Conservation (phyloP, 805 yeast species). For the Saccharomyces mikatae region DNA sequence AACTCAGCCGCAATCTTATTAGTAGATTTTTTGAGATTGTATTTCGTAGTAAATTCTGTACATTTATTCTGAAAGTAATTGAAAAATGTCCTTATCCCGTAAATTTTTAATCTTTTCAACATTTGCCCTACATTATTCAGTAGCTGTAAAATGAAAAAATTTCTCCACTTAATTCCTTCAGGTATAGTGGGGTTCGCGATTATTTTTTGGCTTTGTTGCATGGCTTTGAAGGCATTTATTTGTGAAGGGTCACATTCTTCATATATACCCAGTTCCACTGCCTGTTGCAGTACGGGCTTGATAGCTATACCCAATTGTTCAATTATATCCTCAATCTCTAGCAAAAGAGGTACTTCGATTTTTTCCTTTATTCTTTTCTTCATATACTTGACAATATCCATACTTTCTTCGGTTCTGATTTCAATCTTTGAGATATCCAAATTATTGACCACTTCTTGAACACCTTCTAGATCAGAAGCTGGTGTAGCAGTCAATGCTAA, state of each 20-base stretch:
- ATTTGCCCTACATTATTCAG: constrained; percentile 68
- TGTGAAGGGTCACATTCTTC: constrained; percentile 57
- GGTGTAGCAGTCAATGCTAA: constrained; percentile 96
- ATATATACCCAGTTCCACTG: constrained; percentile 56
- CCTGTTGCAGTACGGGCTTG: constrained; percentile 55
- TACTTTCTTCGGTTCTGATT: constrained; percentile 74
- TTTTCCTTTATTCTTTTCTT: constrained; percentile 57
- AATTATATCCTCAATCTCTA: constrained; percentile 49
- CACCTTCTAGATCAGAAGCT: constrained; percentile 77
- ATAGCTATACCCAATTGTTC: constrained; percentile 54
- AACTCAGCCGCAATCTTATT: constrained; percentile 57
- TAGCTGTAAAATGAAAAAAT: constrained; percentile 51
- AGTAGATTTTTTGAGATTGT: constrained; percentile 50
- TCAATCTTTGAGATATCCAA: constrained; percentile 70
- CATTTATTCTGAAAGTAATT: constrained; percentile 54
- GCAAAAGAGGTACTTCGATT: constrained; percentile 44
- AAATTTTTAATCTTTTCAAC: constrained; percentile 59
- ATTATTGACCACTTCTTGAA: constrained; percentile 75
- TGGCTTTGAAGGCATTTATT: constrained; percentile 61
- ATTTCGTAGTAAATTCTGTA: constrained; percentile 51
- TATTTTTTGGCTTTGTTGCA: constrained; percentile 59
- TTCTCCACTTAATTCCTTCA: constrained; percentile 70
- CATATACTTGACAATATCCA: constrained; percentile 74
- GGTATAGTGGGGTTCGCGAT: constrained; percentile 45
- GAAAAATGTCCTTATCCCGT: constrained; percentile 75